A percentile compares a stretch with the other conserved stretches of the same genome.
Evolutionary conservation across 2,329 filamentous ascomycete species (phyloP).

Genomic region (Verticillium albo-atrum): DNA sequence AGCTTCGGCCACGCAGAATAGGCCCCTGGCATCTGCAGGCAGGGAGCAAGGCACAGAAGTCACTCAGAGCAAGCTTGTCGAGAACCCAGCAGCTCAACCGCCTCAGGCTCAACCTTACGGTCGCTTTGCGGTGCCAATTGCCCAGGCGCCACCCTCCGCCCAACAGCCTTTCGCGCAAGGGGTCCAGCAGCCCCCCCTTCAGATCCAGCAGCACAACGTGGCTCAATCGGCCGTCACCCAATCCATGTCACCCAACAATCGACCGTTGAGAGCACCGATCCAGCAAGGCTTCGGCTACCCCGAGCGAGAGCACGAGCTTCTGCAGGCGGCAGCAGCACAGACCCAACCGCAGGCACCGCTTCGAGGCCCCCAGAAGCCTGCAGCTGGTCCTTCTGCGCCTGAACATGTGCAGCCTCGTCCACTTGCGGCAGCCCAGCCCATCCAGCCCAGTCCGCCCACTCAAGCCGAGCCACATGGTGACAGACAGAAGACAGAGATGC

Average conservation of each 20-base stretch:
- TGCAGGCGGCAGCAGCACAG: slow-evolving; percentile 11
- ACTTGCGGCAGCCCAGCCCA: slow-evolving; percentile 28
- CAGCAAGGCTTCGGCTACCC: slow-evolving; percentile 36
- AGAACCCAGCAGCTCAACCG: slow-evolving; percentile 18
- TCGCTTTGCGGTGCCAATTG: slow-evolving; percentile 42
- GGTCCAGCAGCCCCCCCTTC: slow-evolving; percentile 18
- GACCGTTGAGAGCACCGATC: slow-evolving; percentile 37
- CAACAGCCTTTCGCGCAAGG: slow-evolving; percentile 22
- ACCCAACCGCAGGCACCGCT: slow-evolving; percentile 30
- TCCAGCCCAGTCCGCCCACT: slow-evolving; percentile 24
- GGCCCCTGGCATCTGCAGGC: slow-evolving; percentile 36
- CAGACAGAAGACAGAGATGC: slow-evolving; percentile 6
- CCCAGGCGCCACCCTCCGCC: slow-evolving; percentile 29
- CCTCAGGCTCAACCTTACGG: slow-evolving; percentile 32
- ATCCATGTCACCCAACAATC: slow-evolving; percentile 40
- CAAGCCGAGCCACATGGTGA: slow-evolving; percentile 22
- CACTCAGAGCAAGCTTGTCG: slow-evolving; percentile 41
- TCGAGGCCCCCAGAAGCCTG: slow-evolving; percentile 35
- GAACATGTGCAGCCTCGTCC: slow-evolving; percentile 29
- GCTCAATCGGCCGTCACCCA: slow-evolving; percentile 32
- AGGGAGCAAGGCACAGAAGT: slow-evolving; percentile 39
- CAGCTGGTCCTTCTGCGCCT: slow-evolving; percentile 21
- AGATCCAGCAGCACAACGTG: slow-evolving; percentile 28
- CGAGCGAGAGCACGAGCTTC: slow-evolving; percentile 34
- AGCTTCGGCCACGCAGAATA: slow-evolving; percentile 30